phyloP scores from a whole-genome alignment of 2,329 filamentous ascomycete species.

The Colletotrichum truncatum region DNA sequence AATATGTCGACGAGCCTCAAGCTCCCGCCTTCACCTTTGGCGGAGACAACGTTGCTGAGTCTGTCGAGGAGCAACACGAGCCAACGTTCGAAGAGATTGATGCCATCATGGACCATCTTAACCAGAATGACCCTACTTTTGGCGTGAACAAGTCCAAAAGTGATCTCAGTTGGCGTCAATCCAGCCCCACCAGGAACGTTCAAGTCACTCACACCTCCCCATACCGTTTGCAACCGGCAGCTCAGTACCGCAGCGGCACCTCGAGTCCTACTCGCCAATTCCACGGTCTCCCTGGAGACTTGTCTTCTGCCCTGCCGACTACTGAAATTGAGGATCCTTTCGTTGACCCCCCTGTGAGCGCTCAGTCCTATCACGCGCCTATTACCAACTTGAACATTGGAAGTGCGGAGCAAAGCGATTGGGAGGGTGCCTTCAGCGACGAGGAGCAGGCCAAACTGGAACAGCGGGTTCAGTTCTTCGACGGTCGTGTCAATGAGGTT shows the following conservation, averaged over 20 bases:
- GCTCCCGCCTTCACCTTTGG: neutral
- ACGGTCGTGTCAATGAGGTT: slow-evolving; percentile 87
- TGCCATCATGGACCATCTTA: slow-evolving; percentile 88
- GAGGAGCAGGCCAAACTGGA: slow-evolving; percentile 86
- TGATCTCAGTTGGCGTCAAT: slow-evolving; percentile 54
- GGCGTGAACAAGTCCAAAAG: slow-evolving; percentile 72
- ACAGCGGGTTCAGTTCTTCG: slow-evolving; percentile 86
- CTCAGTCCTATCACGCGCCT: slow-evolving; percentile 61
- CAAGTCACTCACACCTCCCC: slow-evolving; percentile 58
- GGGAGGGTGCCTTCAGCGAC: slow-evolving; percentile 87
- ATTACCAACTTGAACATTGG: slow-evolving; percentile 72
- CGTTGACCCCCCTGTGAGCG: slow-evolving; percentile 59
- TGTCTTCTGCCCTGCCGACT: slow-evolving; percentile 54
- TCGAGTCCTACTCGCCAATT: slow-evolving; percentile 76
- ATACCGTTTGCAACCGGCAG: slow-evolving; percentile 60
- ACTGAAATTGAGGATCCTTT: slow-evolving; percentile 72
- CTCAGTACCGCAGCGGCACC: slow-evolving; percentile 71
- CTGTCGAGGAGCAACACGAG: slow-evolving; percentile 43
- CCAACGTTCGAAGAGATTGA: slow-evolving; percentile 86
- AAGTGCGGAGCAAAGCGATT: slow-evolving; percentile 82
- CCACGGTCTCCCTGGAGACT: slow-evolving; percentile 55
- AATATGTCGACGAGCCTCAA: slow-evolving; percentile 9
- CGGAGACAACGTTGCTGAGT: slow-evolving; percentile 33
- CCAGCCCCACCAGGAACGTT: slow-evolving; percentile 49
- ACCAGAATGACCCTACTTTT: slow-evolving; percentile 76